phyloP scores from a whole-genome alignment of 1,139 yeast genomes.

The Citeromyces siamensis region DNA sequence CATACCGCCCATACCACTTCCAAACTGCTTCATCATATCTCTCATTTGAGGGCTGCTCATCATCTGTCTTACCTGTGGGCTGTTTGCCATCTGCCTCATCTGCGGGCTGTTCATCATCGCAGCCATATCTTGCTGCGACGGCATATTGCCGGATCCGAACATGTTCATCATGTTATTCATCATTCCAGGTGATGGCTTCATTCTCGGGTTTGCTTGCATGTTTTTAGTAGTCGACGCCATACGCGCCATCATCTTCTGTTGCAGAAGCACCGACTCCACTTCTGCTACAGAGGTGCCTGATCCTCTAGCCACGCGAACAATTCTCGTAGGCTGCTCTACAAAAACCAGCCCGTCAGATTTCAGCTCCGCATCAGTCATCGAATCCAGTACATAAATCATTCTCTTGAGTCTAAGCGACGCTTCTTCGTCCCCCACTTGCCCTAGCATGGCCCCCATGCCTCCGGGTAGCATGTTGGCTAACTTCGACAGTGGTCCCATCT shows the following conservation, averaged over 20 bases:
- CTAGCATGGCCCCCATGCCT: slow-evolving; percentile 75
- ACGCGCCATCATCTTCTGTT: slow-evolving; percentile 88
- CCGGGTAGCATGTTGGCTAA: slow-evolving; percentile 96
- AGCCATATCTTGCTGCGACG: slow-evolving; percentile 19
- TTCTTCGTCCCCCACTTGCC: slow-evolving; percentile 86
- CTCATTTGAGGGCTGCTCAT: slow-evolving; percentile 26
- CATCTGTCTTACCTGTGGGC: slow-evolving; percentile 18
- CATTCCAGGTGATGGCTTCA: slow-evolving; percentile 49
- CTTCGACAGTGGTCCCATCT: slow-evolving; percentile 92
- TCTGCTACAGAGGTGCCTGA: slow-evolving; percentile 90
- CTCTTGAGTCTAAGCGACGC: slow-evolving; percentile 69
- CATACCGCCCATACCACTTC: slow-evolving; percentile 6
- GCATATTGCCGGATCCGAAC: slow-evolving; percentile 34
- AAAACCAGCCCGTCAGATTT: slow-evolving; percentile 85
- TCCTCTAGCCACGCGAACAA: slow-evolving; percentile 90
- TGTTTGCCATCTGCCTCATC: slow-evolving; percentile 21
- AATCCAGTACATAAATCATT: slow-evolving; percentile 90
- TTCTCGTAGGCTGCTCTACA: slow-evolving; percentile 70
- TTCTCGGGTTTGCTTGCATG: slow-evolving; percentile 37
- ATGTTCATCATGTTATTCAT: slow-evolving; percentile 43
- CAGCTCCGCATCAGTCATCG: slow-evolving; percentile 88
- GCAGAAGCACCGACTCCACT: slow-evolving; percentile 86
- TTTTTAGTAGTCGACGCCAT: slow-evolving; percentile 71
- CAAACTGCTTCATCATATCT: slow-evolving; percentile 24
- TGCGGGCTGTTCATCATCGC: slow-evolving; percentile 21